phyloP scores from a whole-genome alignment of 441 rosid species.

The Erysimum cheiri region DNA sequence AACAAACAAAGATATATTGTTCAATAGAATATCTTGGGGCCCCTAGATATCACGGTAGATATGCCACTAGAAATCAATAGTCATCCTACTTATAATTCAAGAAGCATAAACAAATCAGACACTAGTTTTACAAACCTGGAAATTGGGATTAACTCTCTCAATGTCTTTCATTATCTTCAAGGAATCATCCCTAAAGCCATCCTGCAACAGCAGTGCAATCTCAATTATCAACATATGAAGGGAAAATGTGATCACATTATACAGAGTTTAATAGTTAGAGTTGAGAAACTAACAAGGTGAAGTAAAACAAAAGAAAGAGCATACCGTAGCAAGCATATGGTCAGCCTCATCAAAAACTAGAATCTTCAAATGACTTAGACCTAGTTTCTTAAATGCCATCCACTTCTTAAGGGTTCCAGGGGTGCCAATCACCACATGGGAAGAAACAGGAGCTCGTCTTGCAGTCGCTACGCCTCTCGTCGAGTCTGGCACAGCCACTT shows the following conservation, averaged over 20 bases:
- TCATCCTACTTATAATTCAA: slow-evolving; percentile 10
- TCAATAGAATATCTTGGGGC: not conserved
- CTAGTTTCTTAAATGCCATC: slow-evolving; percentile 67
- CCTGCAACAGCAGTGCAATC: slow-evolving; percentile 58
- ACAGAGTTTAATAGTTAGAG: not conserved
- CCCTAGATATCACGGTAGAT: slow-evolving; percentile 1
- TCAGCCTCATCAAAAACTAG: slow-evolving; percentile 99
- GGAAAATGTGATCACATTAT: not conserved
- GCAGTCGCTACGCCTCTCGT: slow-evolving; percentile 45
- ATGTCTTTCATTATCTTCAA: slow-evolving; percentile 86
- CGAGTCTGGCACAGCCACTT: slow-evolving; percentile 76
- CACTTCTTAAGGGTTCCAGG: slow-evolving; percentile 91
- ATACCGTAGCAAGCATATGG: slow-evolving; percentile 94
- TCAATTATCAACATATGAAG: slow-evolving; percentile 19
- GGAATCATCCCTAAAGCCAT: slow-evolving; percentile 92
- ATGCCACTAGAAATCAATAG: slow-evolving; percentile 9
- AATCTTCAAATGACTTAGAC: slow-evolving; percentile 59
- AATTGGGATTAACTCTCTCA: slow-evolving; percentile 53
- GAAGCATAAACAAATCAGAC: slow-evolving; percentile 10
- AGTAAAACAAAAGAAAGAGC: slow-evolving; percentile 15
- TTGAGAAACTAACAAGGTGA: not conserved
- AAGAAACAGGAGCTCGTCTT: slow-evolving; percentile 53
- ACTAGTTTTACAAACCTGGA: slow-evolving; percentile 68
- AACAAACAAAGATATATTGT: slow-evolving; percentile 6
- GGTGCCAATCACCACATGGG: slow-evolving; percentile 94